phyloP scores from a whole-genome alignment of 176 grass and related monocot genomes.

The Aegilops sharonensis region DNA sequence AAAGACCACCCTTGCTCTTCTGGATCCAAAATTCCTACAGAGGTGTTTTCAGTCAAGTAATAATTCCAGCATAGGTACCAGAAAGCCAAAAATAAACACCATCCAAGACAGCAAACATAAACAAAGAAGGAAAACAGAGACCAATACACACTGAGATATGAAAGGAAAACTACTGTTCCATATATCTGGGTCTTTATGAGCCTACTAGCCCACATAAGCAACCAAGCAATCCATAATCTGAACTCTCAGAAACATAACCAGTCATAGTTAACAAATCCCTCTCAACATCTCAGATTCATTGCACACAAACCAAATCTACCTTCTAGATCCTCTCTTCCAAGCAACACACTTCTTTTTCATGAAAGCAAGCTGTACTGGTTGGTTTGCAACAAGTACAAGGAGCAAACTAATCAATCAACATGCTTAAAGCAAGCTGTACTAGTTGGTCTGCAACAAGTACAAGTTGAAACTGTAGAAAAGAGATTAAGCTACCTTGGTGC shows the following conservation, averaged over 20 bases:
- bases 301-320: neutral
- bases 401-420: conserved; percentile 1
- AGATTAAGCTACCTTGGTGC: conserved; percentile 50
- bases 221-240: neutral
- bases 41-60: conserved; percentile 48
- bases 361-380: too few relatives aligned
- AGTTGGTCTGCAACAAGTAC: neutral
- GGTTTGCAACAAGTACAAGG: neutral
- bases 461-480: neutral
- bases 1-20: conserved; percentile 64
- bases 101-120: conserved; percentile 19
- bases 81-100: neutral
- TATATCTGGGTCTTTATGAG: conserved; percentile 32
- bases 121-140: neutral
- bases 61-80: conserved; percentile 22
- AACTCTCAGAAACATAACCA: neutral
- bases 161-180: neutral
- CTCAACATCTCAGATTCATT: neutral
- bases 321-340: neutral
- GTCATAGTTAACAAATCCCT: neutral
- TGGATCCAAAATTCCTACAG: conserved; percentile 87
- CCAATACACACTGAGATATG: neutral
- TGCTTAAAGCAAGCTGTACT: neutral
- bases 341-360: neutral
- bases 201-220: neutral